phyloP scores from a whole-genome alignment of 192 early-diverging fungal species.

The Rhizoclosmatium globosum region DNA sequence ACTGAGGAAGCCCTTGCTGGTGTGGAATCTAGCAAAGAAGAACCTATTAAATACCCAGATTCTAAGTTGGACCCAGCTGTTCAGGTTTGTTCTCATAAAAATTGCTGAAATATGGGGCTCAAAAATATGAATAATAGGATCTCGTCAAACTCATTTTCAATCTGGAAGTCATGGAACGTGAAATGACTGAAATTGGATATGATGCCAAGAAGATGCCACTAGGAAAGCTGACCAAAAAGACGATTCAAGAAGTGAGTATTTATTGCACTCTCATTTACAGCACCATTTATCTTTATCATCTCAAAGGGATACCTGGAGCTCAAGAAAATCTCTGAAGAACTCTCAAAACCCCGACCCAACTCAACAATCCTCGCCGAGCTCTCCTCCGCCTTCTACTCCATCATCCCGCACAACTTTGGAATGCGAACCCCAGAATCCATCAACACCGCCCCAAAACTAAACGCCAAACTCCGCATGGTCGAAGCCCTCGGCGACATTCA shows the following conservation, averaged over 20 bases:
- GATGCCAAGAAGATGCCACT: conserved; percentile 79
- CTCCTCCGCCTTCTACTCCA: conserved; percentile 58
- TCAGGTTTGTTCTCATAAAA: neutral
- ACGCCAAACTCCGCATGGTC: conserved; percentile 70
- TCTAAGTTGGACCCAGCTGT: conserved; percentile 54
- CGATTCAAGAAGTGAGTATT: conserved; percentile 57
- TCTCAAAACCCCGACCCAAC: conserved; percentile 16
- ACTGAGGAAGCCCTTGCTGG: conserved; percentile 40
- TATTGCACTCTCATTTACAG: neutral
- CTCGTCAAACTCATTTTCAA: conserved; percentile 78
- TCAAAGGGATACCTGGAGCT: conserved; percentile 63
- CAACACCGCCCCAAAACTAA: conserved; percentile 52
- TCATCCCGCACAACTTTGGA: conserved; percentile 76
- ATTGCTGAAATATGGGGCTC: neutral
- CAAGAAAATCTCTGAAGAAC: conserved; percentile 59
- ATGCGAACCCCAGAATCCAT: conserved; percentile 59
- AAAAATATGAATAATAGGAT: conserved; percentile 40
- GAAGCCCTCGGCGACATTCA: conserved; percentile 74
- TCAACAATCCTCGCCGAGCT: neutral
- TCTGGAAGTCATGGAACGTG: conserved; percentile 60
- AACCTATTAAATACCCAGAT: conserved; percentile 35
- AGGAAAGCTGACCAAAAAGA: conserved; percentile 73
- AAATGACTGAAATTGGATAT: conserved; percentile 75
- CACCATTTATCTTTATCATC: neutral
- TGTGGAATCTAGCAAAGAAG: conserved; percentile 25